Percentiles rank a stretch among this genome's conserved stretches.
phyloP scores from a whole-genome alignment of 2,329 filamentous ascomycete species.

The Colletotrichum sp. region DNA sequence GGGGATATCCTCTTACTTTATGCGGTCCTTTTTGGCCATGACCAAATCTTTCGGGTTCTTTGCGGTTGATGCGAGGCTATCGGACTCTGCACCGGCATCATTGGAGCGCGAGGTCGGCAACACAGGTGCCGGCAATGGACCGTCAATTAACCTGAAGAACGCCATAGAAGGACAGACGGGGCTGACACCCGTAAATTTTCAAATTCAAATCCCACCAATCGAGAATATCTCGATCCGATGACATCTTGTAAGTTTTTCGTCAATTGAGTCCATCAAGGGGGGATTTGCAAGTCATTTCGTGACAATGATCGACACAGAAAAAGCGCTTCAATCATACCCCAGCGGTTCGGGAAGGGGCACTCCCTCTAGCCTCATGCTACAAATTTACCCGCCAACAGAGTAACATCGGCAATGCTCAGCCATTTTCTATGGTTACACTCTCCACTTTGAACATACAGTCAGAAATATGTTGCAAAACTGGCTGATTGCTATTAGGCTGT shows the following conservation, averaged over 20 bases:
- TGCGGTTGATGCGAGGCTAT: neutral
- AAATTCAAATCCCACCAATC: neutral
- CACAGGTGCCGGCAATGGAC: neutral
- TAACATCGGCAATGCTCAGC: neutral
- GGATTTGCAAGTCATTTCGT: neutral
- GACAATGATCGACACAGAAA: neutral
- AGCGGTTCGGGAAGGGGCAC: neutral
- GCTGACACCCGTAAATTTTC: neutral
- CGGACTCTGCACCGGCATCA: neutral
- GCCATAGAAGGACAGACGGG: neutral
- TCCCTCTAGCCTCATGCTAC: neutral
- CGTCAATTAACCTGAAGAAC: neutral
- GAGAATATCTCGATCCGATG: neutral
- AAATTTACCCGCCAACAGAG: neutral
- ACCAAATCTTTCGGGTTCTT: neutral
- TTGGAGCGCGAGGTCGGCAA: neutral
- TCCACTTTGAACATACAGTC: neutral
- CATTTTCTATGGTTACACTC: neutral
- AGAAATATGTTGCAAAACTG: rapidly evolving
- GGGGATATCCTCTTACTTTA: neutral
- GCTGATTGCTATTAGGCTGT: neutral
- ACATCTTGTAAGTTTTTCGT: rapidly evolving
- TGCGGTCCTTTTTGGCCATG: too few species aligned
- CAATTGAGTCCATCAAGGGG: too few species aligned
- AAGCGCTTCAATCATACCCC: neutral